A percentile compares a stretch with the other conserved stretches of the same genome.
phyloP scores from a whole-genome alignment of 2,329 filamentous ascomycete species.

The Diaporthe citriasiana region DNA sequence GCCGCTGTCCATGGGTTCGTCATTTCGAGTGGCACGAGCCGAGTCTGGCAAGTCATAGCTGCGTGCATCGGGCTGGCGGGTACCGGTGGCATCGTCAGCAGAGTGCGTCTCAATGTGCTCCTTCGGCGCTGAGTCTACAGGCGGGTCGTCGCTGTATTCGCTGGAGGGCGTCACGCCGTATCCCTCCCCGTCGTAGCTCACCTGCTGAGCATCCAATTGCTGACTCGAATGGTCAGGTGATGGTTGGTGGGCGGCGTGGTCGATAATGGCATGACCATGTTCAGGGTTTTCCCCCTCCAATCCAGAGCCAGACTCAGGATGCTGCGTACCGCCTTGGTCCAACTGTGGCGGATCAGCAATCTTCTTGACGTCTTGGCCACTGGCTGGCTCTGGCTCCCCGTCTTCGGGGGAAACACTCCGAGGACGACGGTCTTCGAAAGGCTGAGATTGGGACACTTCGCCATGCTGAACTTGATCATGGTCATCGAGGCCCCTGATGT shows the following conservation, averaged over 20 bases:
- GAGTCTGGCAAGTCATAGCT: not conserved
- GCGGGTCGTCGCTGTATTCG: constrained; percentile 3
- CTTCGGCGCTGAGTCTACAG: not conserved
- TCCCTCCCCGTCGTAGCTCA: constrained; percentile 35
- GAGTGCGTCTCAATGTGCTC: not conserved
- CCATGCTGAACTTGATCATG: not conserved
- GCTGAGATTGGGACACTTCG: not conserved
- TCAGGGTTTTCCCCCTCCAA: not conserved
- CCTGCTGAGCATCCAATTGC: not conserved
- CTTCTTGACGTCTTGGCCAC: not conserved
- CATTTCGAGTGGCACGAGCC: not conserved
- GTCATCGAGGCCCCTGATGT: not conserved
- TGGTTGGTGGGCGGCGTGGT: not conserved
- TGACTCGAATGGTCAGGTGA: not conserved
- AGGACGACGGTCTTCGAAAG: not conserved
- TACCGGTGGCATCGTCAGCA: not conserved
- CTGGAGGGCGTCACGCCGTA: constrained; percentile 23
- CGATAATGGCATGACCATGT: not conserved
- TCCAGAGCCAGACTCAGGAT: not conserved
- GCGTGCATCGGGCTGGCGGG: not conserved
- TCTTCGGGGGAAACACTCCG: not conserved
- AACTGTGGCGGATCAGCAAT: not conserved
- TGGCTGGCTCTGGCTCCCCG: not conserved
- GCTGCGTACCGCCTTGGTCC: not conserved
- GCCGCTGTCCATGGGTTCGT: constrained; percentile 22